Evolutionary conservation across 1,139 yeast genomes (phyloP).

Genomic region (Sugiyamaella castrensis): DNA sequence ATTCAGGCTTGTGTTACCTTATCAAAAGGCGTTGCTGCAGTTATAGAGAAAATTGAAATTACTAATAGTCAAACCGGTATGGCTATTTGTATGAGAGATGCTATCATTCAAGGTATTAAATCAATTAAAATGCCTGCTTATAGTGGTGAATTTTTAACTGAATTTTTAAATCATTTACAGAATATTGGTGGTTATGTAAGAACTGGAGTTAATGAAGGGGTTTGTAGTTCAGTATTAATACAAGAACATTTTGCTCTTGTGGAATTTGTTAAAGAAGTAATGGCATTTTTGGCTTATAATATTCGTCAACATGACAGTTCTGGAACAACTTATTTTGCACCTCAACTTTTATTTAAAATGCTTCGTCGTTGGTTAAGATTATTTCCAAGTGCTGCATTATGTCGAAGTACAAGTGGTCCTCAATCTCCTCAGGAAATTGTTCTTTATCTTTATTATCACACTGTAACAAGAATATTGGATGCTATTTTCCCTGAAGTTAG

Average conservation of each 20-base stretch:
- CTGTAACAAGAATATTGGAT: conserved; percentile 34
- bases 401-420: conserved; percentile 15
- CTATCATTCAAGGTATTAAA: conserved; percentile 34
- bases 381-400: conserved; percentile 31
- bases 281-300: conserved; percentile 22
- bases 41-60: conserved; percentile 30
- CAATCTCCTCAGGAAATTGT: conserved; percentile 19
- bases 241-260: conserved; percentile 25
- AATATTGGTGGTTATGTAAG: conserved; percentile 22
- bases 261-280: conserved; percentile 22
- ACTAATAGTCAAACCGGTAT: conserved; percentile 29
- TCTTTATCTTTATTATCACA: conserved; percentile 38
- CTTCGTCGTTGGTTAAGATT: conserved; percentile 32
- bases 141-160: conserved; percentile 36
- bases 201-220: conserved; percentile 9
- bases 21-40: conserved; percentile 34
- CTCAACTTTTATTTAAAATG: conserved; percentile 27
- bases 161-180: conserved; percentile 29
- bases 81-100: conserved; percentile 33
- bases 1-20: conserved; percentile 31
- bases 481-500: conserved; percentile 42
- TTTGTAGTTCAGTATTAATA: conserved; percentile 11
- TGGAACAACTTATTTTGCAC: conserved; percentile 26
- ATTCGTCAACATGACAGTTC: conserved; percentile 15
- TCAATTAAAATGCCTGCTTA: conserved; percentile 41